Percentiles rank a stretch among this genome's conserved stretches.
Conservation (phyloP, 108 stramenopile genomes). For the Skeletonema marinoi region DNA sequence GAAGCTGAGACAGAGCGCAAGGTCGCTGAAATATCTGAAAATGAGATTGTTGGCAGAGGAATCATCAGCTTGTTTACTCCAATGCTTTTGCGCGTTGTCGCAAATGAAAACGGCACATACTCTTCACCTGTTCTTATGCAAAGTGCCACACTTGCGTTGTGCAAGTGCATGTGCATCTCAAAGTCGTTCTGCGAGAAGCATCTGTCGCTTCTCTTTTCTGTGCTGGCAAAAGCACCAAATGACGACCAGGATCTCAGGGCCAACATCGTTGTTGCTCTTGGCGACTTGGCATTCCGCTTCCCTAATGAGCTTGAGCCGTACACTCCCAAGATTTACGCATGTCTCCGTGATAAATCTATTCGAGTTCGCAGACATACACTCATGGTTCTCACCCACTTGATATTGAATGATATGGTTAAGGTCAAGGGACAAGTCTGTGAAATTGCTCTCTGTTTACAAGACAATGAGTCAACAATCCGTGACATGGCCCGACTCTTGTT, state of each 20-base stretch:
- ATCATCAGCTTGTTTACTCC: slow-evolving; percentile 86
- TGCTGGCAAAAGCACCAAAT: slow-evolving; percentile 75
- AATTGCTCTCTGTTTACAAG: slow-evolving; percentile 91
- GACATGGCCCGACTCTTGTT: slow-evolving; percentile 95
- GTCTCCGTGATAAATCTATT: slow-evolving; percentile 89
- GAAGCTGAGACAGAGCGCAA: slow-evolving; percentile 87
- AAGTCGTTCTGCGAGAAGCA: slow-evolving; percentile 89
- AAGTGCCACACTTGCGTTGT: slow-evolving; percentile 86
- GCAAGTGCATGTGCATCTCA: slow-evolving; percentile 95
- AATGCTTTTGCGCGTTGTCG: slow-evolving; percentile 83
- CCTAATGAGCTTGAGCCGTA: slow-evolving; percentile 99
- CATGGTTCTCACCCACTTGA: slow-evolving; percentile 96
- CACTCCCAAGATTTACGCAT: slow-evolving; percentile 91
- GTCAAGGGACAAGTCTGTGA: slow-evolving; percentile 96
- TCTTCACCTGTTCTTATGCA: slow-evolving; percentile 72
- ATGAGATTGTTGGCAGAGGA: slow-evolving; percentile 89
- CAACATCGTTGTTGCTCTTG: slow-evolving; percentile 94
- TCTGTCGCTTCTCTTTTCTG: slow-evolving; percentile 92
- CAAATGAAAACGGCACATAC: slow-evolving; percentile 76
- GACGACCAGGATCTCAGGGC: slow-evolving; percentile 86
- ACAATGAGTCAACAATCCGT: slow-evolving; percentile 82
- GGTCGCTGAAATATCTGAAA: slow-evolving; percentile 87
- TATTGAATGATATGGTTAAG: slow-evolving; percentile 99
- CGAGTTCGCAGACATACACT: slow-evolving; percentile 93
- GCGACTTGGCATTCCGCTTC: slow-evolving; percentile 97